phyloP scores from a whole-genome alignment of 2,329 filamentous ascomycete genomes.

The Cryphonectria carpinicola region DNA sequence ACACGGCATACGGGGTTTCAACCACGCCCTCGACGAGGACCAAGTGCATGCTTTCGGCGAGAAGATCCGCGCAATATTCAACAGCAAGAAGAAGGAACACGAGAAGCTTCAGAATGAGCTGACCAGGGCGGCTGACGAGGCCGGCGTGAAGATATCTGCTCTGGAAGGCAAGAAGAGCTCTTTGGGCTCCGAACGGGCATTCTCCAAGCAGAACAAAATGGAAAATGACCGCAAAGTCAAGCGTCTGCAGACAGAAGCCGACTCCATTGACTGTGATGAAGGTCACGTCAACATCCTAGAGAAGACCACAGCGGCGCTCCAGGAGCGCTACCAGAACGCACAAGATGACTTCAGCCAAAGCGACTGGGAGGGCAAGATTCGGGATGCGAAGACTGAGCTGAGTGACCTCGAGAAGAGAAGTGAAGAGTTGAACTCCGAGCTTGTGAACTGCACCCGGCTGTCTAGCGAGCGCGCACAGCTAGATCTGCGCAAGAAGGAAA shows the following conservation, averaged over 20 bases:
- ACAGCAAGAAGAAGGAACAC: conserved; percentile 78
- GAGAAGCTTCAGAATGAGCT: conserved; percentile 76
- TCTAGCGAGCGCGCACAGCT: conserved; percentile 84
- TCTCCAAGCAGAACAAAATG: conserved; percentile 72
- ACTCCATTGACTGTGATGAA: conserved; percentile 82
- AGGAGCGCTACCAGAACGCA: conserved; percentile 62
- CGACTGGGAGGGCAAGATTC: conserved; percentile 73
- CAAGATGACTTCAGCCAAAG: conserved; percentile 66
- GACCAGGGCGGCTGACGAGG: conserved; percentile 72
- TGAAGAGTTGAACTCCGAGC: conserved; percentile 74
- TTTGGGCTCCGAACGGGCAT: conserved; percentile 73
- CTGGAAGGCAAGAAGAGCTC: conserved; percentile 76
- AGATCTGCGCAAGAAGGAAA: conserved; percentile 80
- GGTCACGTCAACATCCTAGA: conserved; percentile 79
- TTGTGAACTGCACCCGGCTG: conserved; percentile 79
- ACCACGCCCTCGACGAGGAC: conserved; percentile 74
- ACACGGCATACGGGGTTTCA: conserved; percentile 83
- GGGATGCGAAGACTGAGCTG: conserved; percentile 66
- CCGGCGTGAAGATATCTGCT: conserved; percentile 72
- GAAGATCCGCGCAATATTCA: conserved; percentile 72
- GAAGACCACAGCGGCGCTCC: conserved; percentile 71
- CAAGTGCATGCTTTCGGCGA: conserved; percentile 78
- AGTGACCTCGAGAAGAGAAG: conserved; percentile 72
- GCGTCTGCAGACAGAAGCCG: conserved; percentile 68
- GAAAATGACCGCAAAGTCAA: conserved; percentile 73